A percentile compares a stretch with the other conserved stretches of the same genome.
Conservation (phyloP, 345 rosid genomes). For the Geranium rotundifolium region DNA sequence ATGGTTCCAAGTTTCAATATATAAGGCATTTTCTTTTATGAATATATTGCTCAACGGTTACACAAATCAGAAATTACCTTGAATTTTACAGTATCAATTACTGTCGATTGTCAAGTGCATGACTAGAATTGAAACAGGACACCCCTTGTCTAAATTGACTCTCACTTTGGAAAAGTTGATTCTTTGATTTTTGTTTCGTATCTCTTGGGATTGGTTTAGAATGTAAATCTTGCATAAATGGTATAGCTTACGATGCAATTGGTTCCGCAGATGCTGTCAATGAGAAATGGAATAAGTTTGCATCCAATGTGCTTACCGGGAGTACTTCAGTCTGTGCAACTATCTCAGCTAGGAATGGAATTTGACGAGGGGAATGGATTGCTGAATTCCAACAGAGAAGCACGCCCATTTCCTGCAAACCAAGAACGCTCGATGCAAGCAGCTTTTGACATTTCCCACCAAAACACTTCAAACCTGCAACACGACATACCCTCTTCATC, state of each 20-base stretch:
- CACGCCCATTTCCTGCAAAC: conserved; percentile 23
- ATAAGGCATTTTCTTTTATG: not conserved
- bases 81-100: too few relatives aligned
- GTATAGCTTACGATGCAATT: not conserved
- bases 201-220: too few relatives aligned
- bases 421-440: conserved; percentile 21
- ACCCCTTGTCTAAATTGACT: too few relatives aligned
- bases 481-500: conserved; percentile 7
- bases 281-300: conserved; percentile 49
- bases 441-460: conserved; percentile 19
- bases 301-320: conserved; percentile 46
- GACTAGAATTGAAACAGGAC: too few relatives aligned
- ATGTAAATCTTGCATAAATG: not conserved
- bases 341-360: conserved; percentile 25
- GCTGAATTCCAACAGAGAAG: conserved; percentile 16
- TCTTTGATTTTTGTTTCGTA: not conserved
- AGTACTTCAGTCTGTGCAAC: conserved; percentile 30
- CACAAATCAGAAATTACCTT: not conserved
- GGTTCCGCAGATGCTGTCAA: conserved; percentile 39
- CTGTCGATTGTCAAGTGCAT: too few relatives aligned
- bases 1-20: not conserved
- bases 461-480: conserved; percentile 20
- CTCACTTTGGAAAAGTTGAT: not conserved
- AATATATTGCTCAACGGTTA: not conserved
- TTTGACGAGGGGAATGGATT: conserved; percentile 29